A percentile compares a stretch with the other conserved stretches of the same genome.
Evolutionary conservation across 2,329 filamentous ascomycete species (phyloP).

Genomic region (Colletotrichum limetticola): DNA sequence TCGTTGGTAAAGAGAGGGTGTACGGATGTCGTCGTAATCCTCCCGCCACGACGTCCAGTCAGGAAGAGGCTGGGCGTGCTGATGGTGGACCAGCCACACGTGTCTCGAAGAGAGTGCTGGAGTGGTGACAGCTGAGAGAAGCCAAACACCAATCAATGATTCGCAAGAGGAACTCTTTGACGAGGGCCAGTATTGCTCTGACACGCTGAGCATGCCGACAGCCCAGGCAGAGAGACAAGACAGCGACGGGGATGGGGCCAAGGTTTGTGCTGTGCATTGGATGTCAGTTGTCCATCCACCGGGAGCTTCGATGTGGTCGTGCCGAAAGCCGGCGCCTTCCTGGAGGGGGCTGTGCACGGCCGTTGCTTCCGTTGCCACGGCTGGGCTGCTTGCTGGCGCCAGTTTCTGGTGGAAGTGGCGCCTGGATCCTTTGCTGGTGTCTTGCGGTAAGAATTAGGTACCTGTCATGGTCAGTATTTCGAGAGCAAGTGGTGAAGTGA

Average conservation of each 20-base stretch:
- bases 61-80: conserved; percentile 14
- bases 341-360: conserved; percentile 26
- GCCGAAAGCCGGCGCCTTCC: conserved; percentile 16
- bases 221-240: background rate
- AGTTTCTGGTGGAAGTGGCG: conserved; percentile 1
- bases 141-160: background rate
- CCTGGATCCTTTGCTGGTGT: background rate
- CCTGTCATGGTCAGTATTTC: background rate
- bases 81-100: background rate
- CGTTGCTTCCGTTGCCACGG: conserved; percentile 24
- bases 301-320: background rate
- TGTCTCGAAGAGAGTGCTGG: background rate
- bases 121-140: background rate
- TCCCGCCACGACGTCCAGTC: conserved; percentile 5
- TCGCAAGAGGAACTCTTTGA: background rate
- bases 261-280: background rate
- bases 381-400: conserved; percentile 4
- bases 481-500: background rate
- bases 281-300: background rate
- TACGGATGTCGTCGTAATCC: conserved; percentile 30
- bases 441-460: background rate
- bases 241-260: background rate
- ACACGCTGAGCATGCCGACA: background rate
- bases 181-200: background rate
- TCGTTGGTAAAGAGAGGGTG: background rate